A percentile compares a stretch with the other conserved stretches of the same genome.
Conservation (phyloP, 768 basidiomycete genomes). For the Pleurotus tuoliensis region DNA sequence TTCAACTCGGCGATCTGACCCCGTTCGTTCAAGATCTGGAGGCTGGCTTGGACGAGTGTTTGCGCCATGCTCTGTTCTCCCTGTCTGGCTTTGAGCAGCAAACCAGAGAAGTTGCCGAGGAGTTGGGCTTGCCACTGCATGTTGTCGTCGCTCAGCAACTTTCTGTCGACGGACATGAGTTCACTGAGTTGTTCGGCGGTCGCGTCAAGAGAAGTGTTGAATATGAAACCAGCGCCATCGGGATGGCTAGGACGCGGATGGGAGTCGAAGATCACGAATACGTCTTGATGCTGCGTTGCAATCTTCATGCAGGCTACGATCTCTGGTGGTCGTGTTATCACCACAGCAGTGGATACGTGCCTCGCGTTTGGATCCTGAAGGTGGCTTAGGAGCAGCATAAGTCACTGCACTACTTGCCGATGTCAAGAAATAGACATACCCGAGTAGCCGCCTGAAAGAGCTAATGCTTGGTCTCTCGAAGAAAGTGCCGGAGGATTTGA, state of each 20-base stretch:
- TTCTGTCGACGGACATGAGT: constrained; percentile 46
- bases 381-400: constrained; percentile 14
- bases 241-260: constrained; percentile 60
- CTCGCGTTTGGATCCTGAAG: constrained; percentile 18
- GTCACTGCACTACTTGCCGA: not conserved
- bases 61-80: constrained; percentile 21
- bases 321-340: constrained; percentile 72
- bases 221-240: constrained; percentile 53
- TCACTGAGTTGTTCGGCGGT: constrained; percentile 41
- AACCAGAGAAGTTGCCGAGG: constrained; percentile 55
- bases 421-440: not conserved
- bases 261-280: constrained; percentile 65
- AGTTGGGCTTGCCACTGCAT: constrained; percentile 67
- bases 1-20: constrained; percentile 36
- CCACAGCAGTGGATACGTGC: constrained; percentile 30
- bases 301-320: constrained; percentile 53
- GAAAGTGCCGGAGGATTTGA: not conserved
- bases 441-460: constrained; percentile 6
- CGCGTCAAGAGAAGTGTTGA: constrained; percentile 41
- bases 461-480: not conserved
- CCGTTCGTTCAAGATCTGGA: constrained; percentile 40
- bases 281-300: constrained; percentile 23
- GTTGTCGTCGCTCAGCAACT: constrained; percentile 34
- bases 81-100: constrained; percentile 42
- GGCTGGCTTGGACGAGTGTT: constrained; percentile 45